Base-by-base conservation (phyloP, 148 eudicot species). In the Rhododendron griersonianum region DNA sequence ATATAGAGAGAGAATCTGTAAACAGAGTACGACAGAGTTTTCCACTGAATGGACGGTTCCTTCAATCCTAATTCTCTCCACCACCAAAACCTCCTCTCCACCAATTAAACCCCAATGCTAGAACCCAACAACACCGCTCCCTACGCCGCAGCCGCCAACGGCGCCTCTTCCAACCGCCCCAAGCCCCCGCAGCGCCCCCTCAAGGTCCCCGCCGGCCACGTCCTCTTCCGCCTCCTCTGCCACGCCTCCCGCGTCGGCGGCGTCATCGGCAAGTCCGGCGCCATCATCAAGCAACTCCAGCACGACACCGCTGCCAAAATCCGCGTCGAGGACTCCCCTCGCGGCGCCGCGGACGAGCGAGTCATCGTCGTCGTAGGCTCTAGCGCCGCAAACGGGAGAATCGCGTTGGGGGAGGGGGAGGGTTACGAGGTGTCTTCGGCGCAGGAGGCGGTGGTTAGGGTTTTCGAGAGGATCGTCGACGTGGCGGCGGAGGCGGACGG, bases 231-330 rank as follows among this genome's bases (percentile, higher is more conserved):
- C 21, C 86, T 96, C 71, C 89, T 96, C 87, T 93, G 96, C 91
- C 95, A 91, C 87, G 87, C 87, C 3, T 91, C 98, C 0, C 91
- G 90, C 50, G 79, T 93, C 89, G 93, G 98, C 51, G 94, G 89
- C 71, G 83, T 96, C 83, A 96, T 96, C 81, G 98, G 98, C 1
- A 96, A 93, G 76, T 90, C 92, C 16, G 98, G 98, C 41, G 51
- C 92, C 28, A 81, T 91, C 19, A 92, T 96, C 86, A 93, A 90
- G 84, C 88, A 90, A 6, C 94, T 96, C 50, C 95, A 93, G 85
- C 87, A 80, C 13, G 84, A 82, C 13, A 94, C 98, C 48, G 84
- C 78, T 11, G 81, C 94, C 6, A 90, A 80, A 84, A 94, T 96
- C 83, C 94, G 92, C 0, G 89, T 96, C 80, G 92, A 93, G 4